Conservation (phyloP, 2,329 filamentous ascomycete genomes). For the Cladosporium sp. region DNA sequence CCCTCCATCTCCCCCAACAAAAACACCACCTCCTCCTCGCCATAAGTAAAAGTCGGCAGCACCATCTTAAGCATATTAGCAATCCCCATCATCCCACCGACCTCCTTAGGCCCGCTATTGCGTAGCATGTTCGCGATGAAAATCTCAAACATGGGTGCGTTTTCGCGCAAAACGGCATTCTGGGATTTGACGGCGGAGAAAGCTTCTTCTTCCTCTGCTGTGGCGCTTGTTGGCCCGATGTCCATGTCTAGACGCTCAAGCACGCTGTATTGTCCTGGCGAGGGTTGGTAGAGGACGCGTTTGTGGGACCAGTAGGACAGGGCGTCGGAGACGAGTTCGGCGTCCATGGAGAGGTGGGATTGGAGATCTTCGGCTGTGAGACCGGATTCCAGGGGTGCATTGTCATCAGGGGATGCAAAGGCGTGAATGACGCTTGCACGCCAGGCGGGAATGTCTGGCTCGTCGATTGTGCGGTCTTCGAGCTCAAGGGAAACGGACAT, state of each 20-base stretch:
- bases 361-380: conserved; percentile 44
- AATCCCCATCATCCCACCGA: conserved; percentile 76
- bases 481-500: conserved; percentile 78
- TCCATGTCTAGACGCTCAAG: conserved; percentile 56
- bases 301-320: conserved; percentile 68
- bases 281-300: conserved; percentile 57
- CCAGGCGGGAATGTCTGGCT: conserved; percentile 71
- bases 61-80: conserved; percentile 94
- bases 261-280: conserved; percentile 56
- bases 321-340: conserved; percentile 62
- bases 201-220: conserved; percentile 29
- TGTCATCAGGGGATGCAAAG: conserved; percentile 55
- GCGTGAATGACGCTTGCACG: conserved; percentile 84
- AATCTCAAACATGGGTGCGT: conserved; percentile 74
- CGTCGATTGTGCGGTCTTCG: conserved; percentile 67
- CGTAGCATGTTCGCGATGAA: conserved; percentile 95
- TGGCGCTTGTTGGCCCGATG: conserved; percentile 31
- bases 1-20: conserved; percentile 77
- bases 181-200: conserved; percentile 48
- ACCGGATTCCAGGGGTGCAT: conserved; percentile 8
- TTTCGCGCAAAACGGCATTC: conserved; percentile 60
- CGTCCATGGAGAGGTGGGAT: conserved; percentile 62
- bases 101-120: conserved; percentile 54
- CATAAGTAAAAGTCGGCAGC: conserved; percentile 82
- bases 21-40: conserved; percentile 78